Evolutionary conservation across 306 rosid species (phyloP), one percentile per base, ranked within the genome.

Genomic region (Inga oerstediana): DNA sequence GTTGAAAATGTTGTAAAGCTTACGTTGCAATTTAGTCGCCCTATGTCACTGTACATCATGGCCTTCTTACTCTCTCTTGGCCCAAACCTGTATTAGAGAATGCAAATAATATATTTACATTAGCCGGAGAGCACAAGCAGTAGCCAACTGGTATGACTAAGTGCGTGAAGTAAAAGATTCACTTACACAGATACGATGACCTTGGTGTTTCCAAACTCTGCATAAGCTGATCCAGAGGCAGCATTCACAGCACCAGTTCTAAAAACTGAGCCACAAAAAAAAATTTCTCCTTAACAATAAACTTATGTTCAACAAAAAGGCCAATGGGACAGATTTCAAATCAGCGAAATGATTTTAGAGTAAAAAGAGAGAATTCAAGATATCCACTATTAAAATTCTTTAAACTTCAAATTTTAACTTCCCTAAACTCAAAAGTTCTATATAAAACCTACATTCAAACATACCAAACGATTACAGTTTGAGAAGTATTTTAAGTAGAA

Each of bases 1-100:
- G 94, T 91, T 46, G 97, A 92, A 91, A 96, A 92, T 15, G 97
- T 88, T 72, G 98, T 89, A 84, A 80, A 92, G 86, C 94, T 89
- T 70, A 96, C 97, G 82, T 89, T 87, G 83, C 99, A 96, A 89
- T 96, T 96, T 74, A 96, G 85, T 34, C 97, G 94, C 77, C 98
- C 99, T 3, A 80, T 83, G 75, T 94, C 99, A 66, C 97, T 96
- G 87, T 92, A 96, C 94, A 88, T 75, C 98, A 92, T 92, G 20
- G 99, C 98, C 82, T 96, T 96, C 91, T 94, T 96, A 81, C 99
- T 96, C 90, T 96, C 99, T 81, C 98, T 92, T 22, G 99, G 99
- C 75, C 99, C 99, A 83, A 96, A 96, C 79, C 97, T 96, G 82
- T 75, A 75, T 30, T 27, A 44, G 49, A n/a, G 52, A 77, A 46